Evolutionary conservation across 1,284 basidiomycete genomes (phyloP), one percentile per base, ranked within the genome.

Genomic region (Austroboletus rostrupii): DNA sequence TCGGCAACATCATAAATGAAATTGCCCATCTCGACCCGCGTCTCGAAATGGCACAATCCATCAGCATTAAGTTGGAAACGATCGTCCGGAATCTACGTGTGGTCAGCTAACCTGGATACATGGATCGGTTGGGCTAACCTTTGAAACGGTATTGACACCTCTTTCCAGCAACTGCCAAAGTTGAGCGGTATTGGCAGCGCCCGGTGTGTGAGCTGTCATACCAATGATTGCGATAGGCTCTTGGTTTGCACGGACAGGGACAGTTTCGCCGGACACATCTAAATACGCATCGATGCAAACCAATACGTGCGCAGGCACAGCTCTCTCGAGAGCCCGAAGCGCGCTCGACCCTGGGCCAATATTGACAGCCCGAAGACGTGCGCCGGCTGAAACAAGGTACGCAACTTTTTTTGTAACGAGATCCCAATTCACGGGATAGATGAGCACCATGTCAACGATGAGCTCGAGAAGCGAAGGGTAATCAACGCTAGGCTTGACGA

Each of bases 191-290:
- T 73, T 70, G 1, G 65, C 59, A 6, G 84, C 82, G 1, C 82
- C 80, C 0, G 85, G 85, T 61, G 85, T 73, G 48, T 80, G 77
- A 36, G 80, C 71, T 2, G 83, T 79, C 83, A 87, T 86, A 9
- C 85, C 86, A 45, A 86, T 70, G 51, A 88, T 78, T 2, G 86
- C 85, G 43, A 87, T 78, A 3, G 81, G 75, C 43, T 81, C 79
- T 53, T 77, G 74, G 46, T 71, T 67, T 3, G 50, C 42, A 20
- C 28, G 31, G 3, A 19, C 10, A 7, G 37, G 28, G 26, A 3
- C 3, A 9, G 37, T 23, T 16, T 49, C 51, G 10, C 5, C 36
- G 5, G 16, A 50, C 29, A 26, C 43, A 38, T 53, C 57, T 46
- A 54, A 57, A 37, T 67, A 61, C 41, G 69, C 58, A 47, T 75